phyloP scores from a whole-genome alignment of 2,329 filamentous ascomycete genomes.

The Penicillium aurantiogriseum region DNA sequence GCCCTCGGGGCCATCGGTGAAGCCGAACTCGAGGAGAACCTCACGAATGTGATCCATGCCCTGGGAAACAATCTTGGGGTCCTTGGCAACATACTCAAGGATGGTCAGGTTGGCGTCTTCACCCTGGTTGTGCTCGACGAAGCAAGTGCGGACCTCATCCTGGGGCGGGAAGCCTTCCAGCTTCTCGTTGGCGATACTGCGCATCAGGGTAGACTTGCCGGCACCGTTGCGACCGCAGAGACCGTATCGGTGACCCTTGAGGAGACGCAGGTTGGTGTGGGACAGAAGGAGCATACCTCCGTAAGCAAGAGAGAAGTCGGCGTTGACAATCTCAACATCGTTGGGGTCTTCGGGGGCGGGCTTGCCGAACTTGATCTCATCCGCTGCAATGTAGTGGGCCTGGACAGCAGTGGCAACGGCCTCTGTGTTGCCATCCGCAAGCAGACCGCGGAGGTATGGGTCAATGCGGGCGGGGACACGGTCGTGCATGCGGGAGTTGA shows the following conservation, averaged over 20 bases:
- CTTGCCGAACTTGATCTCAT: constrained; percentile 80
- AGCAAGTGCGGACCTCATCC: constrained; percentile 90
- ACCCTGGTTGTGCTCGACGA: constrained; percentile 98
- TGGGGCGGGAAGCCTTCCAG: constrained; percentile 93
- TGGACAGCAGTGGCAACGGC: constrained; percentile 72
- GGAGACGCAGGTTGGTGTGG: constrained; percentile 88
- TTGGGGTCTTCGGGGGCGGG: constrained; percentile 86
- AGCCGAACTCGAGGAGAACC: constrained; percentile 88
- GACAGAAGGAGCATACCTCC: constrained; percentile 96
- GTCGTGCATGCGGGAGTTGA: constrained; percentile 74
- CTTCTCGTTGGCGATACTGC: constrained; percentile 91
- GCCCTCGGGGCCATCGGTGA: constrained; percentile 84
- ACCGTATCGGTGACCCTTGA: constrained; percentile 96
- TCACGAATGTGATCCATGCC: constrained; percentile 76
- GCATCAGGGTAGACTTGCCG: constrained; percentile 99
- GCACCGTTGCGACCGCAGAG: constrained; percentile 96
- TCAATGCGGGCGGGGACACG: constrained; percentile 68
- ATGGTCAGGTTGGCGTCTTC: constrained; percentile 97
- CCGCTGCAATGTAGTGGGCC: constrained; percentile 75
- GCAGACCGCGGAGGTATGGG: constrained; percentile 73
- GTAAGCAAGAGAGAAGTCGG: constrained; percentile 94
- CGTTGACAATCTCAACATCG: constrained; percentile 95
- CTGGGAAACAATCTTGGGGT: constrained; percentile 77
- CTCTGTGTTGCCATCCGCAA: constrained; percentile 62
- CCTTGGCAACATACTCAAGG: constrained; percentile 85